Base-by-base conservation (phyloP, 2,329 filamentous ascomycete species). In the Fusarium abutilonis region DNA sequence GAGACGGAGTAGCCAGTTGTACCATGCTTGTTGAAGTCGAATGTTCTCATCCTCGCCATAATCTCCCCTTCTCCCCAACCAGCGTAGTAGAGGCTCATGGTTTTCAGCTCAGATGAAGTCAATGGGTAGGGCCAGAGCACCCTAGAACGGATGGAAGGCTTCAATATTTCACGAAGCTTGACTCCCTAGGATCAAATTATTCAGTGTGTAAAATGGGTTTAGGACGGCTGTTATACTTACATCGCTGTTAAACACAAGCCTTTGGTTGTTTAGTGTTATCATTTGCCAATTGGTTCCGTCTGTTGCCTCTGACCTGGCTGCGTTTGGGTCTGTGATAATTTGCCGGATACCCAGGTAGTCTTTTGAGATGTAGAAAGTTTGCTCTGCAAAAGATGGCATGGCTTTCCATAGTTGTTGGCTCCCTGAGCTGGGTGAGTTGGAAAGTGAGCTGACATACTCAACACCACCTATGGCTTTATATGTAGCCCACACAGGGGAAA, bases 341-440 rank as follows among this genome's bases (percentile, higher is more conserved):
- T 36, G 48, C 4, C 45, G 58, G n/a, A 64, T 63, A 0, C 61
- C 62, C 3, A 65, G 9, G 15, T 65, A 14, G 21, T 64, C 62
- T 5, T 39, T 51, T 0, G 42, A 38, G 1, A 64, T 32, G n/a
- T 65, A 58, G 2, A 63, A 3, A 9, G 7, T 2, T 4, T 13
- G 2, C 3, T 1, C 6, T 1, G 14, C 7, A 3, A n/a, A 6
- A 1, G 13, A 4, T 0, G 0, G 4, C 8, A 7, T 13, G 8
- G 21, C 5, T 4, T 9, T 3, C 39, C 17, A 35, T 6, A n/a
- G 9, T 7, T 13, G 26, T 4, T n/a, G 26, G 4, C 9, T 26
- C 1, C 8, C 34, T 9, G n/a, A 0, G 2, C 2, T 4, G 1
- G 14, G 5, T 2, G 6, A 21, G 26, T 52, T 46, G 0, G 45